Percentiles rank a stretch among this genome's conserved stretches.
phyloP scores from a whole-genome alignment of 179 eudicot genomes.

The Silene noctiflora region DNA sequence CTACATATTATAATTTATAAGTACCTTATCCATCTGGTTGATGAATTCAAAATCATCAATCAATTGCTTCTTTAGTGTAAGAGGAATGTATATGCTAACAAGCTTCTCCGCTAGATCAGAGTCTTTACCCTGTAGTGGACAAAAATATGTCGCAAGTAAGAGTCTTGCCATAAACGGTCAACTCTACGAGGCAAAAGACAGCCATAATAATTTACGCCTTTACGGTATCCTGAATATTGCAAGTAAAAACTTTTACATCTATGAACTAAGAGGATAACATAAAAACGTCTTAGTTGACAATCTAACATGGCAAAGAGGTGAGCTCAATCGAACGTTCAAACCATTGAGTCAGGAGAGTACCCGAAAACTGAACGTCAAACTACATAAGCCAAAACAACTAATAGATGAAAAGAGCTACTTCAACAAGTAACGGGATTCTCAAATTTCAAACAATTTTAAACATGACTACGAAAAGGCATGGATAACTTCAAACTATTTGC shows the following conservation, averaged over 20 bases:
- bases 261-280: neutral
- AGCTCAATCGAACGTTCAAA: neutral
- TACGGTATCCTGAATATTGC: neutral
- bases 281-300: neutral
- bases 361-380: neutral
- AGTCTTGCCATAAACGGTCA: neutral
- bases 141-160: neutral
- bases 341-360: neutral
- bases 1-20: conserved; percentile 3
- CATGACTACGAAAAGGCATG: neutral
- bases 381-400: neutral
- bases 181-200: neutral
- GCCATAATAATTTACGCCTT: neutral
- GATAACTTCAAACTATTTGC: neutral
- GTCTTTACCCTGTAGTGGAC: conserved; percentile 33
- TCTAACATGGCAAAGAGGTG: neutral
- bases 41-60: conserved; percentile 57
- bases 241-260: neutral
- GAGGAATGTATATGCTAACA: conserved; percentile 51
- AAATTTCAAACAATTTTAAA: no score
- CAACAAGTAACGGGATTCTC: neutral
- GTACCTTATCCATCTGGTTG: conserved; percentile 57
- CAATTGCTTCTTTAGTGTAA: conserved; percentile 55
- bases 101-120: conserved; percentile 35
- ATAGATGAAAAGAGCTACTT: neutral